Percentiles rank a stretch among this genome's conserved stretches.
These are phyloP conservation scores for Saccharomycopsis fodiens DNA, from an alignment of 805 yeast species.

Conservation along the genomic window DNA sequence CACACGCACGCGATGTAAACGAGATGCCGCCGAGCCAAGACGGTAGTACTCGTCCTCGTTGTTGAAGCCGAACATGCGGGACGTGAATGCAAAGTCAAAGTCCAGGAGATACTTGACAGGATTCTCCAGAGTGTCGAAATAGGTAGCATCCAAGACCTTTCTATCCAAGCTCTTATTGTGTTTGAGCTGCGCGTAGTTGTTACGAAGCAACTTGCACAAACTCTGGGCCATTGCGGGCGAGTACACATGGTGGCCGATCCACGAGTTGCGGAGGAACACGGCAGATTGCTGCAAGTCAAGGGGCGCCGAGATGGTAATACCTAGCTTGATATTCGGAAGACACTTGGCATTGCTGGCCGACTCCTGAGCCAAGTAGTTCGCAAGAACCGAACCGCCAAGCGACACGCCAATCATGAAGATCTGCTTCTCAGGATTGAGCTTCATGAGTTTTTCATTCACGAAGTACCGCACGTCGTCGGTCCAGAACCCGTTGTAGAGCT, in stretches of 20 bases:
- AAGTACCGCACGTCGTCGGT: conserved; percentile 59
- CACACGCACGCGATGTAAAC: conserved; percentile 44
- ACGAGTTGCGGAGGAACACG: conserved; percentile 32
- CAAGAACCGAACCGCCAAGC: conserved; percentile 66
- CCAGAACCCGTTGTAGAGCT: conserved; percentile 63
- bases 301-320: conserved; percentile 56
- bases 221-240: conserved; percentile 44
- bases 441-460: conserved; percentile 39
- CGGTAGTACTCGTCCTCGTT: conserved; percentile 61
- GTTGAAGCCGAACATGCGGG: conserved; percentile 57
- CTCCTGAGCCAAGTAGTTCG: conserved; percentile 67
- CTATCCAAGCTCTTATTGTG: conserved; percentile 25
- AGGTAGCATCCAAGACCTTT: conserved; percentile 22
- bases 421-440: conserved; percentile 51
- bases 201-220: conserved; percentile 34
- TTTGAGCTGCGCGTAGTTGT: conserved; percentile 34
- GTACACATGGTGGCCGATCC: conserved; percentile 40
- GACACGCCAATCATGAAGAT: conserved; percentile 71
- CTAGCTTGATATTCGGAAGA: conserved; percentile 33
- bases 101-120: conserved; percentile 34
- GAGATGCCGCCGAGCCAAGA: conserved; percentile 47
- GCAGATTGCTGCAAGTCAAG: conserved; percentile 62
- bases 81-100: conserved; percentile 62
- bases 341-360: conserved; percentile 34
- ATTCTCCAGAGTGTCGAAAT: conserved; percentile 22